phyloP scores from a whole-genome alignment of 2,329 filamentous ascomycete species.

The Hypoxylon sp. region DNA sequence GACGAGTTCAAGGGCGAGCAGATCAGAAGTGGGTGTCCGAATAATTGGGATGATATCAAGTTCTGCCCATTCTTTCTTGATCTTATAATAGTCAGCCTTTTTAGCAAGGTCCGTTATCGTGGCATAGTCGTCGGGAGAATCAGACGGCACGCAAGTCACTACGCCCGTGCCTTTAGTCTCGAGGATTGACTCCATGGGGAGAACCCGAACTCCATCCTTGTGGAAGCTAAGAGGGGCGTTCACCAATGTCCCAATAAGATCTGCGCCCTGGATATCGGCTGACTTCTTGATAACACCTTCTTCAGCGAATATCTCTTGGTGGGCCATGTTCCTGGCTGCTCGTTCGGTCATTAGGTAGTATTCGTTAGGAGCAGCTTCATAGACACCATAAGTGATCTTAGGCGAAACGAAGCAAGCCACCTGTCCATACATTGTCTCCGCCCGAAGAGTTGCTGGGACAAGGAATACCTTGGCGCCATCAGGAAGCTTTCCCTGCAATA shows the following conservation, averaged over 20 bases:
- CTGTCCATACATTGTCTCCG: constrained; percentile 99
- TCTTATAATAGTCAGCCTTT: constrained; percentile 96
- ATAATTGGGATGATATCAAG: constrained; percentile 92
- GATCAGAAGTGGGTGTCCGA: constrained; percentile 86
- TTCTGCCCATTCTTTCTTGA: constrained; percentile 96
- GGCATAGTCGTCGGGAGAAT: constrained; percentile 95
- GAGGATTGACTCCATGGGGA: constrained; percentile 94
- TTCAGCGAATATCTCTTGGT: constrained; percentile 84
- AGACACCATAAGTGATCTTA: constrained; percentile 89
- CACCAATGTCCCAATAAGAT: constrained; percentile 89
- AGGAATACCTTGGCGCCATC: constrained; percentile 86
- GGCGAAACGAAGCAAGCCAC: constrained; percentile 96
- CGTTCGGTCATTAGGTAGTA: constrained; percentile 88
- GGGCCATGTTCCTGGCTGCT: constrained; percentile 95
- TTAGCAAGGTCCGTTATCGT: constrained; percentile 90
- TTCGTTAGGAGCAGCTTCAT: constrained; percentile 71
- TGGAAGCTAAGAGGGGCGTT: constrained; percentile 91
- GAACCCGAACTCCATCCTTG: constrained; percentile 84
- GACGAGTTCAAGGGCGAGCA: constrained; percentile 85
- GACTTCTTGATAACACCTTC: constrained; percentile 76
- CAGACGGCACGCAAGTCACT: constrained; percentile 94
- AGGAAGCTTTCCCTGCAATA: constrained; percentile 83
- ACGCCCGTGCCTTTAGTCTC: constrained; percentile 93
- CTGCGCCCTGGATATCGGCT: constrained; percentile 80
- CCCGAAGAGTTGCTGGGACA: constrained; percentile 90